A percentile compares a stretch with the other conserved stretches of the same genome.
These are phyloP conservation scores for Ambrosia artemisiifolia DNA, from an alignment of 129 eudicot genomes.

Conservation along the genomic window DNA sequence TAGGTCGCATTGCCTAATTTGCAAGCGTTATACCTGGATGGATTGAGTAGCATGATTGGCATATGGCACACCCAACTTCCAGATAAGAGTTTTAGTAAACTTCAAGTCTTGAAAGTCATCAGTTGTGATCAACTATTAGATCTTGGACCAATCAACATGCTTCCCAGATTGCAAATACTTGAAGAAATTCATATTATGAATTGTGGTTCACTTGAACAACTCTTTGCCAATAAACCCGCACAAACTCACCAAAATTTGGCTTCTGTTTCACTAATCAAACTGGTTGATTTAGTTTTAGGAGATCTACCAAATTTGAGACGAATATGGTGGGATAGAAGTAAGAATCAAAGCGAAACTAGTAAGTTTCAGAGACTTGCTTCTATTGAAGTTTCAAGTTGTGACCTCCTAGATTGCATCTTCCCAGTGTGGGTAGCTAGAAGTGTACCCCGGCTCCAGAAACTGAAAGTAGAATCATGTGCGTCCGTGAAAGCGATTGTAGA, in stretches of 20 bases:
- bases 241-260: conserved; percentile 21
- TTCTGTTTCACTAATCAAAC: conserved; percentile 30
- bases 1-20: conserved; percentile 40
- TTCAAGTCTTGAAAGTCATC: conserved; percentile 29
- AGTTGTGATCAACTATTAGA: conserved; percentile 27
- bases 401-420: conserved; percentile 35
- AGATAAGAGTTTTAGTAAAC: conserved; percentile 30
- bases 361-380: conserved; percentile 30
- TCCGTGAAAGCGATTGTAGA: conserved; percentile 33
- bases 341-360: conserved; percentile 13
- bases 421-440: conserved; percentile 30
- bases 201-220: conserved; percentile 34
- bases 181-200: conserved; percentile 25
- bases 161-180: conserved; percentile 30
- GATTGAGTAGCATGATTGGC: conserved; percentile 28
- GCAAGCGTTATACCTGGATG: conserved; percentile 32
- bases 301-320: conserved; percentile 36
- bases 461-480: conserved; percentile 30
- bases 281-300: conserved; percentile 30
- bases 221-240: conserved; percentile 27
- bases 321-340: conserved; percentile 37
- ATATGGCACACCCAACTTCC: conserved; percentile 38
- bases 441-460: conserved; percentile 35
- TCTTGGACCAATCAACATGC: conserved; percentile 29
- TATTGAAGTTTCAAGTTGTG: conserved; percentile 33